Evolutionary conservation across 169 alveolate species (phyloP).

Genomic region (Blepharisma undulans): DNA sequence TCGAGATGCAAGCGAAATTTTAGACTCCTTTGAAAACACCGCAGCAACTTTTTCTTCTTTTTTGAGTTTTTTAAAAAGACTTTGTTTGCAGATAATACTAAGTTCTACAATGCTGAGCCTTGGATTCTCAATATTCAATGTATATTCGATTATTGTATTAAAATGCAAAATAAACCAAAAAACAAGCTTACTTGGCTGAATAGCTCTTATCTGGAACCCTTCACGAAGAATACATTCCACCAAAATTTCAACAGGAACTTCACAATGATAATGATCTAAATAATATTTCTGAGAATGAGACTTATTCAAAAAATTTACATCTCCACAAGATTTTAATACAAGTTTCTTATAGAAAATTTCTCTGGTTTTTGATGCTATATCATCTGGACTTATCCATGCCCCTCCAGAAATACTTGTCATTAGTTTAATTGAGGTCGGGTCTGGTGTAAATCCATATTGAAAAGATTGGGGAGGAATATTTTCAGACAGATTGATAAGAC

Average conservation of each 20-base stretch:
- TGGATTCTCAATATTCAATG: neutral
- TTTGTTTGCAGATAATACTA: neutral
- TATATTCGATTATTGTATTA: neutral
- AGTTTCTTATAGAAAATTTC: neutral
- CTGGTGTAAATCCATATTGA: neutral
- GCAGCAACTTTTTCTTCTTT: neutral
- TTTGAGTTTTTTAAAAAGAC: neutral
- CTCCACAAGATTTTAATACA: neutral
- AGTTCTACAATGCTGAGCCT: neutral
- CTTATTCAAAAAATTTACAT: neutral
- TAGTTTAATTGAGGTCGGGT: neutral
- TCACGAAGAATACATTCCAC: neutral
- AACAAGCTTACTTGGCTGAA: neutral
- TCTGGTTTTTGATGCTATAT: neutral
- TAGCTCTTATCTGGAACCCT: neutral
- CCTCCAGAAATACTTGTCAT: neutral
- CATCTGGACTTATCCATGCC: neutral
- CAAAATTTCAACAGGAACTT: neutral
- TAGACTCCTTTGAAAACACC: neutral
- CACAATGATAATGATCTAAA: neutral
- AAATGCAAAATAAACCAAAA: neutral
- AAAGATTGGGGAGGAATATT: neutral
- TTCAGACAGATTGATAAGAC: neutral
- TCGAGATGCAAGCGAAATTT: neutral
- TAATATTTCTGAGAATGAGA: neutral